These are phyloP conservation scores for Aspergillus carlsbadensis DNA, from an alignment of 495 filamentous ascomycete genomes.

Conservation along the genomic window DNA sequence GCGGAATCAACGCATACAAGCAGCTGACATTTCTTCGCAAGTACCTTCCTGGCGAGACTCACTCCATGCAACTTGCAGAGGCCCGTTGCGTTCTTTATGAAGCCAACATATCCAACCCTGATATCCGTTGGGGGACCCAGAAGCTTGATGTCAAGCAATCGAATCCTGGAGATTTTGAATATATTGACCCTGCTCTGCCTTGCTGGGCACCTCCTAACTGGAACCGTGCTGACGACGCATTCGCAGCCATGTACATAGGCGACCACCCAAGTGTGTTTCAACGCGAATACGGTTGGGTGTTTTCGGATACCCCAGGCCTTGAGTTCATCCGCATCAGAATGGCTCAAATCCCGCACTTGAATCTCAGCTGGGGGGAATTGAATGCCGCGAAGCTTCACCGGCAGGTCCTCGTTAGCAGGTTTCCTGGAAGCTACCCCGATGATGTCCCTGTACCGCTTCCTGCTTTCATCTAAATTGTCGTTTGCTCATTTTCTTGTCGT, in stretches of 20 bases:
- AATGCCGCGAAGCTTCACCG: background rate
- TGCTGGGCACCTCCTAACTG: constrained; percentile 4
- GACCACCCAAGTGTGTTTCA: constrained; percentile 5
- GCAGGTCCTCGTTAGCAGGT: background rate
- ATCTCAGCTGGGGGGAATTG: constrained; percentile 1
- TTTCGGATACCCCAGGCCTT: background rate
- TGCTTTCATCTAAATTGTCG: background rate
- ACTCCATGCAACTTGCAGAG: constrained; percentile 19
- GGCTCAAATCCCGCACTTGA: constrained; percentile 15
- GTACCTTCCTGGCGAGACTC: constrained; percentile 19
- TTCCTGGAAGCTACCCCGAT: background rate
- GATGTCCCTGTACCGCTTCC: background rate
- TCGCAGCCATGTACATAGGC: constrained; percentile 12
- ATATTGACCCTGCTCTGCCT: constrained; percentile 3
- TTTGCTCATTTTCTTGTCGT: background rate
- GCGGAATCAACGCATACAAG: constrained; percentile 13
- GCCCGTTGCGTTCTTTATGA: constrained; percentile 18
- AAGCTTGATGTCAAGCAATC: constrained; percentile 9
- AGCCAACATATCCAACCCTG: constrained; percentile 6
- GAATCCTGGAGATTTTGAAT: background rate
- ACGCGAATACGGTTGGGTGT: constrained; percentile 5
- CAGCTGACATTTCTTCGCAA: constrained; percentile 17
- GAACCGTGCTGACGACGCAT: constrained; percentile 15
- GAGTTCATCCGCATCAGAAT: constrained; percentile 20
- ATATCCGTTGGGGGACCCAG: constrained; percentile 14